Percentiles rank a stretch among this genome's conserved stretches.
Evolutionary conservation across 2,329 filamentous ascomycete genomes (phyloP).

Genomic region (Passalora sequoiae): DNA sequence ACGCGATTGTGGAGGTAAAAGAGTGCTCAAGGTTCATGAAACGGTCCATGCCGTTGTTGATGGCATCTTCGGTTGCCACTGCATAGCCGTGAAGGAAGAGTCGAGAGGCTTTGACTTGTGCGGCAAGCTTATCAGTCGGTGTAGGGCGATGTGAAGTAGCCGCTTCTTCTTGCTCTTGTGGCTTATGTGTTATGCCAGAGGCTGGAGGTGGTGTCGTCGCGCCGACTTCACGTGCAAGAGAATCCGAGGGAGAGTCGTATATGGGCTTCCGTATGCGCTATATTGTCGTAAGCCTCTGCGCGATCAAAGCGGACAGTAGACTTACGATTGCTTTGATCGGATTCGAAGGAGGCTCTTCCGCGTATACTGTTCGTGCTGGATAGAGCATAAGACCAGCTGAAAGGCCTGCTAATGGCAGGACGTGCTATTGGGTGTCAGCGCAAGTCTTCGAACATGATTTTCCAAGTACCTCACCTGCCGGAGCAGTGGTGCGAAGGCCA

Average conservation of each 20-base stretch:
- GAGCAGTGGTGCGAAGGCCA: constrained; percentile 51
- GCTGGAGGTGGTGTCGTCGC: constrained; percentile 36
- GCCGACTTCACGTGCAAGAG: constrained; percentile 34
- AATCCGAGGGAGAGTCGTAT: constrained; percentile 58
- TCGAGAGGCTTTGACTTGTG: constrained; percentile 72
- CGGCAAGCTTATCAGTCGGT: constrained; percentile 82
- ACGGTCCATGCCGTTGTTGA: constrained; percentile 76
- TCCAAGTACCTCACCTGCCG: constrained; percentile 43
- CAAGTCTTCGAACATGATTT: neutral
- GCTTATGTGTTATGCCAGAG: constrained; percentile 32
- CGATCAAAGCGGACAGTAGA: neutral
- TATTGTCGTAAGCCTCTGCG: constrained; percentile 9
- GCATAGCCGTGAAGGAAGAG: constrained; percentile 75
- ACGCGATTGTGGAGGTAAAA: constrained; percentile 84
- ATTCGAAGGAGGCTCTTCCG: constrained; percentile 41
- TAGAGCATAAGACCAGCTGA: constrained; percentile 44
- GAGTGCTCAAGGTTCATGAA: constrained; percentile 81
- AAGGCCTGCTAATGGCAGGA: constrained; percentile 45
- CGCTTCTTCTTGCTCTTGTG: constrained; percentile 30
- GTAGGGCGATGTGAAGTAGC: constrained; percentile 51
- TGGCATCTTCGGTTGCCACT: constrained; percentile 67
- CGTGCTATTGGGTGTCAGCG: constrained; percentile 40
- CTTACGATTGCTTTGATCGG: constrained; percentile 28
- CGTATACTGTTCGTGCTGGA: constrained; percentile 44
- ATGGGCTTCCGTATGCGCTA: constrained; percentile 54